A percentile compares a stretch with the other conserved stretches of the same genome.
Evolutionary conservation across 2,329 filamentous ascomycete genomes (phyloP).

Genomic region (Aspergillaceae sp.): DNA sequence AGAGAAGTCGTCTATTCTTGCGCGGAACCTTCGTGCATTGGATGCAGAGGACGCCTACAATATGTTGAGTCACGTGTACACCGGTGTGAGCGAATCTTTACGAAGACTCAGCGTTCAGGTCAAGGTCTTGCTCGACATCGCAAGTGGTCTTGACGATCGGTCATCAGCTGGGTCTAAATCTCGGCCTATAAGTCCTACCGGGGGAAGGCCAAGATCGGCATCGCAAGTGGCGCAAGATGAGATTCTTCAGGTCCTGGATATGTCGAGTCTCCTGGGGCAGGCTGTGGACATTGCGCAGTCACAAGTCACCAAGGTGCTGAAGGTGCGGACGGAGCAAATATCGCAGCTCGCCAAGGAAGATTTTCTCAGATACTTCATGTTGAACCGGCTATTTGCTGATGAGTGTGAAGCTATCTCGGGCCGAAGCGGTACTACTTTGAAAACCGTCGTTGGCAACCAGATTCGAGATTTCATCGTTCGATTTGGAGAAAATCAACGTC

Average conservation of each 20-base stretch:
- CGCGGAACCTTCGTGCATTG: slow-evolving; percentile 76
- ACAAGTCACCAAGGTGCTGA: slow-evolving; percentile 56
- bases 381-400: slow-evolving; percentile 57
- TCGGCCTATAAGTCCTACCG: slow-evolving; percentile 40
- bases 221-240: slow-evolving; percentile 45
- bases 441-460: slow-evolving; percentile 54
- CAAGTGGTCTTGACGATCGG: slow-evolving; percentile 50
- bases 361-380: slow-evolving; percentile 54
- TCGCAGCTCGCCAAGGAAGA: slow-evolving; percentile 46
- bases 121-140: slow-evolving; percentile 90
- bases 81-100: slow-evolving; percentile 77
- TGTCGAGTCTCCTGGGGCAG: slow-evolving; percentile 57
- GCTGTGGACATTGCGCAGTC: slow-evolving; percentile 59
- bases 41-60: slow-evolving; percentile 78
- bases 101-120: slow-evolving; percentile 80
- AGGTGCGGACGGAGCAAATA: slow-evolving; percentile 54
- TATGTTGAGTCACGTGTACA: slow-evolving; percentile 73
- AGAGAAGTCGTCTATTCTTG: slow-evolving; percentile 81
- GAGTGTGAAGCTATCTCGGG: slow-evolving; percentile 60
- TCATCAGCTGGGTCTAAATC: slow-evolving; percentile 35
- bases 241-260: slow-evolving; percentile 54
- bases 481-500: slow-evolving; percentile 49
- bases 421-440: slow-evolving; percentile 50
- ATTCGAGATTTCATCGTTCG: slow-evolving; percentile 54
- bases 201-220: slow-evolving; percentile 9